Conservation (phyloP, 306 rosid species). For the Lotus japonicus region DNA sequence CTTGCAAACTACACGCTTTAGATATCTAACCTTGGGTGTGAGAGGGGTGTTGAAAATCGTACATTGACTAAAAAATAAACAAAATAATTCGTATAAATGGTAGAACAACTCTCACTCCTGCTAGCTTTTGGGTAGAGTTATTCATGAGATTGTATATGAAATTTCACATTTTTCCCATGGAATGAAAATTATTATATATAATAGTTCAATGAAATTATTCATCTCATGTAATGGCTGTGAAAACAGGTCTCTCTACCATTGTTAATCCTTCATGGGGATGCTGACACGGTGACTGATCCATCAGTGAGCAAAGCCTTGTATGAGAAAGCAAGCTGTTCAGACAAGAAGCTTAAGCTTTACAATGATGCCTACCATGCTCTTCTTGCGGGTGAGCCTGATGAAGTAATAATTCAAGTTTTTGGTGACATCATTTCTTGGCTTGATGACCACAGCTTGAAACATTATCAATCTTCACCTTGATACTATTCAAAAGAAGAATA, state of each 20-base stretch:
- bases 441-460: constrained; percentile 37
- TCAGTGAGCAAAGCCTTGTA: constrained; percentile 80
- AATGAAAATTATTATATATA: background rate
- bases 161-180: background rate
- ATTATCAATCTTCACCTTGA: constrained; percentile 8
- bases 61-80: too few species aligned
- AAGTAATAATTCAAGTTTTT: constrained; percentile 45
- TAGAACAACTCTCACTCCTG: too few species aligned
- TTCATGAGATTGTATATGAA: background rate
- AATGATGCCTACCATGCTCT: constrained; percentile 74
- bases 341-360: constrained; percentile 73
- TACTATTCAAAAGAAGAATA: background rate
- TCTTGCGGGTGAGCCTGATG: constrained; percentile 96
- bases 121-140: too few species aligned
- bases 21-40: too few species aligned
- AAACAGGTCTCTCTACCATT: constrained; percentile 74
- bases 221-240: background rate
- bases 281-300: constrained; percentile 83
- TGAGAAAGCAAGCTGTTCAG: constrained; percentile 67
- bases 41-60: too few species aligned
- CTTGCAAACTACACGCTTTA: too few species aligned
- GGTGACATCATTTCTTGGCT: constrained; percentile 78
- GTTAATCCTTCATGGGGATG: constrained; percentile 83
- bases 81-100: too few species aligned
- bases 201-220: background rate